phyloP scores from a whole-genome alignment of 1,139 yeast species.

The Hyphopichia burtonii region DNA sequence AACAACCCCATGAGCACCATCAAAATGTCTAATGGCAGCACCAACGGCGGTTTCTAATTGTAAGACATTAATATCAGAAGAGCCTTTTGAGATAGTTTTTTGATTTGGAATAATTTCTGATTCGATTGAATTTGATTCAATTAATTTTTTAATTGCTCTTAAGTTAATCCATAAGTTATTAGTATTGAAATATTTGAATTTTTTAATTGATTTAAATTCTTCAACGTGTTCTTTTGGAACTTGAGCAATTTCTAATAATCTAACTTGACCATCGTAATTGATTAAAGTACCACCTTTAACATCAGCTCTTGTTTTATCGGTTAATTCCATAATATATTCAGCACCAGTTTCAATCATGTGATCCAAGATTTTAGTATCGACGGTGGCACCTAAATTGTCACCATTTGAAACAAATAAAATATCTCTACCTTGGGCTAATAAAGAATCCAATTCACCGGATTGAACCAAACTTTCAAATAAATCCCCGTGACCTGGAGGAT shows the following conservation, averaged over 20 bases:
- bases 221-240: conserved; percentile 98
- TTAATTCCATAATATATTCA: conserved; percentile 96
- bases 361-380: conserved; percentile 83
- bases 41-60: conserved; percentile 99
- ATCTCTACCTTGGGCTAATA: conserved; percentile 93
- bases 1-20: conserved; percentile 95
- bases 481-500: conserved; percentile 99
- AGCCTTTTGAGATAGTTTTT: conserved; percentile 77
- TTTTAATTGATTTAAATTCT: conserved; percentile 96
- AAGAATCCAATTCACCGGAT: conserved; percentile 88
- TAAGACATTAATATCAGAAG: conserved; percentile 76
- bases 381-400: conserved; percentile 98
- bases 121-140: conserved; percentile 78
- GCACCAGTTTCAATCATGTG: conserved; percentile 92
- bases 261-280: conserved; percentile 91
- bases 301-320: conserved; percentile 98
- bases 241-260: conserved; percentile 96
- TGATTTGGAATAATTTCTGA: conserved; percentile 95
- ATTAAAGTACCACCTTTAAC: conserved; percentile 99
- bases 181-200: conserved; percentile 96
- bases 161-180: conserved; percentile 97
- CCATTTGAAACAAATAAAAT: conserved; percentile 94
- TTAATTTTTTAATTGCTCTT: conserved; percentile 88
- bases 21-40: conserved; percentile 96
- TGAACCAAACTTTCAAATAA: conserved; percentile 86